A percentile compares a stretch with the other conserved stretches of the same genome.
Evolutionary conservation across 1,284 basidiomycete species (phyloP).

Genomic region (Cronartium quercuum): DNA sequence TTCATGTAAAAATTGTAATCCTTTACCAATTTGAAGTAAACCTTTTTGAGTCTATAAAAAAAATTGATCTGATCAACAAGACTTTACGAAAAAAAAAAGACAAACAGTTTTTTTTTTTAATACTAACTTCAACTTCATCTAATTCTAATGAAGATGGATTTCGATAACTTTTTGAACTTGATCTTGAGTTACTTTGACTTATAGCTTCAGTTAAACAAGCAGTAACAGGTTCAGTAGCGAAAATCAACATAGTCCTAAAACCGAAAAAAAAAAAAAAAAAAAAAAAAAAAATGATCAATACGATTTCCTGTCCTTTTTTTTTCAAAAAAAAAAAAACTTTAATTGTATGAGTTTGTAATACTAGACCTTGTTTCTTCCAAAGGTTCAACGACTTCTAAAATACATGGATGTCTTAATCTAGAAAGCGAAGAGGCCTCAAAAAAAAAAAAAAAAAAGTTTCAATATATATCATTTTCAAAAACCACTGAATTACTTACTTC

Average conservation of each 20-base stretch:
- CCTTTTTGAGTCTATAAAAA: conserved; percentile 82
- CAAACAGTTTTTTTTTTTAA: conserved; percentile 25
- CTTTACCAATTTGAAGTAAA: conserved; percentile 85
- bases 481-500: conserved; percentile 15
- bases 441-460: neutral
- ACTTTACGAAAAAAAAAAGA: conserved; percentile 7
- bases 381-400: conserved; percentile 98
- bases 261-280: neutral
- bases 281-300: neutral
- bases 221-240: conserved; percentile 83
- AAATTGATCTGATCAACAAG: neutral
- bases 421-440: conserved; percentile 74
- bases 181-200: conserved; percentile 54
- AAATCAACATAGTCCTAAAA: conserved; percentile 64
- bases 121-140: conserved; percentile 78
- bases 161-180: conserved; percentile 48
- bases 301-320: neutral
- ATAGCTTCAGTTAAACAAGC: conserved; percentile 71
- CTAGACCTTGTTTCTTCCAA: conserved; percentile 73
- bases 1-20: conserved; percentile 82
- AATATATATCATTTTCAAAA: too few relatives aligned
- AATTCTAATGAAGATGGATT: conserved; percentile 60
- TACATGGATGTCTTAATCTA: conserved; percentile 82
- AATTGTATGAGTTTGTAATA: too few relatives aligned
- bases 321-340: too few relatives aligned